Conservation (phyloP, 176 grass and related monocot species). For the Hordeum marinum region DNA sequence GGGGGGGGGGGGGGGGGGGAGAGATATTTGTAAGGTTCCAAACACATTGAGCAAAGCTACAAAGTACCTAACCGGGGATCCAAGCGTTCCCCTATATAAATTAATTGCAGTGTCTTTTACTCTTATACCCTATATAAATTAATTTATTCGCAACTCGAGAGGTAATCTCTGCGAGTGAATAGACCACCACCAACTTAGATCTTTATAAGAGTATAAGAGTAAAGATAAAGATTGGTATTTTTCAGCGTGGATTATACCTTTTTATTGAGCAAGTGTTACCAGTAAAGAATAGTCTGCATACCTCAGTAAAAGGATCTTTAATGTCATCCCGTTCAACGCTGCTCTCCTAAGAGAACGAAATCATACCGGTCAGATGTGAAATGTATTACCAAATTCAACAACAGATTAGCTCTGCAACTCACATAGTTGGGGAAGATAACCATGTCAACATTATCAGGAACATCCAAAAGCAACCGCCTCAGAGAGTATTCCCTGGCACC, state of each 20-base stretch:
- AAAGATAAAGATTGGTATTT: background rate
- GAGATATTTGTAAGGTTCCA: background rate
- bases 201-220: background rate
- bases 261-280: background rate
- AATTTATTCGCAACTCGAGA: background rate
- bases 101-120: background rate
- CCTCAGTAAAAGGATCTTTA: conserved; percentile 99
- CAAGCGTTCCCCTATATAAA: background rate
- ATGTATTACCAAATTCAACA: conserved; percentile 19
- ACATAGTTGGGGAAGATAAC: conserved; percentile 99
- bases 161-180: background rate
- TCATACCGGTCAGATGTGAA: conserved; percentile 34
- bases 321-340: conserved; percentile 93
- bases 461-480: conserved; percentile 86
- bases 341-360: conserved; percentile 60
- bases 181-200: background rate
- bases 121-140: too few relatives aligned
- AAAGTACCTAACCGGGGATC: background rate
- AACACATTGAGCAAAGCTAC: background rate
- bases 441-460: conserved; percentile 98
- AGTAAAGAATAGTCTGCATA: conserved; percentile 24
- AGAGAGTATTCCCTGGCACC: conserved; percentile 87
- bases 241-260: background rate
- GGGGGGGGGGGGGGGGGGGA: background rate
- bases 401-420: conserved; percentile 27